Base-by-base conservation (phyloP, 805 yeast species). In the Danielia oregonensis region DNA sequence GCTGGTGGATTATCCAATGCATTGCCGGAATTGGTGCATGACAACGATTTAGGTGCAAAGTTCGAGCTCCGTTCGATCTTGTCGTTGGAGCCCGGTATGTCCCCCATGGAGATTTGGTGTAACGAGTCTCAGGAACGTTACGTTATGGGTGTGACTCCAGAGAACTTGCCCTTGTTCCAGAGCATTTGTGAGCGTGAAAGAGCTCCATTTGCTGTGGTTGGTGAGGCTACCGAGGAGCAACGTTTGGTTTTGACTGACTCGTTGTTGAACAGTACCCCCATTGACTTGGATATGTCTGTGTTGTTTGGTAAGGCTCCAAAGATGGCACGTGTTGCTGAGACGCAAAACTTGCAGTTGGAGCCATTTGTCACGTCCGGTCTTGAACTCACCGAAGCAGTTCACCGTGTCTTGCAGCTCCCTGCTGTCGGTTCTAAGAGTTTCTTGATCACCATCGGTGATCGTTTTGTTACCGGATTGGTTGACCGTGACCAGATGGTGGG, bases 101-200 rank as follows among this genome's bases (percentile, higher is more conserved):
- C 97, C 4, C 97, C 99, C 36, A 86, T 93, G 95, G 98, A 93
- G 69, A 87, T 93, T 45, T 93, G 99, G 99, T 93, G 99, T 76
- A 91, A 95, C 53, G 98, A 93, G 66, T 93, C 97, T 2, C 99
- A 93, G 68, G 99, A 93, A 64, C 81, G 99, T 62, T 93, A 89
- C 52, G 99, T 93, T 16, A 64, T 93, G 51, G 97, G 96, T 46
- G 95, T 93, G 43, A 74, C 87, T 11, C 86, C 86, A 35, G 79
- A 78, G 42, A 85, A 88, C 56, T 64, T 91, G 39, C 76, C 76
- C 5, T 48, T 68, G 15, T 93, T 93, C 65, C 76, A 78, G 54
- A 75, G 72, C 36, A 82, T 93, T 36, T 93, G 97, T 72, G 77
- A 76, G 51, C 83, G 98, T 62, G 99, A 93, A 71, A 82, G 97